Evolutionary conservation across 192 early-diverging fungal species (phyloP).

Genomic region (Umbelopsis isabellina): DNA sequence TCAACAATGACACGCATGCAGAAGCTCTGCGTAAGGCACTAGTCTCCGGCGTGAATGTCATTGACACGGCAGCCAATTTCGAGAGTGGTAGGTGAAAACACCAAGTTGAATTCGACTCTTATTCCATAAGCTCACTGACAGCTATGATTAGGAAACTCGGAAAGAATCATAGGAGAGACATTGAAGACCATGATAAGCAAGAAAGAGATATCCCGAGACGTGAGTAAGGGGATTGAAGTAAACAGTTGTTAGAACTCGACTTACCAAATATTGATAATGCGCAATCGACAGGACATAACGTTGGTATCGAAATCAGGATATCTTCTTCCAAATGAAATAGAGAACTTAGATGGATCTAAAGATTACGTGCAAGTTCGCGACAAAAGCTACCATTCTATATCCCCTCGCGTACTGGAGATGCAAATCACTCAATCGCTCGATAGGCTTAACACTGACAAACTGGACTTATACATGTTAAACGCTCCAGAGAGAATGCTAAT

Average conservation of each 20-base stretch:
- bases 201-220: conserved; percentile 49
- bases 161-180: conserved; percentile 59
- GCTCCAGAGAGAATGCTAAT: conserved; percentile 73
- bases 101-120: neutral
- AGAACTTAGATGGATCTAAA: conserved; percentile 20
- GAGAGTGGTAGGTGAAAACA: conserved; percentile 52
- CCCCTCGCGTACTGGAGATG: conserved; percentile 59
- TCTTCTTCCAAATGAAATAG: conserved; percentile 25
- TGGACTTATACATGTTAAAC: conserved; percentile 81
- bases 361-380: conserved; percentile 50
- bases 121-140: neutral
- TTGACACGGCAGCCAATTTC: conserved; percentile 78
- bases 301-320: conserved; percentile 59
- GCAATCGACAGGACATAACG: conserved; percentile 37
- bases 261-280: neutral
- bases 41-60: conserved; percentile 66
- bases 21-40: conserved; percentile 60
- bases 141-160: conserved; percentile 51
- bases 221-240: conserved; percentile 16
- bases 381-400: conserved; percentile 62
- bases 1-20: conserved; percentile 44
- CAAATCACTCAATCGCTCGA: conserved; percentile 59
- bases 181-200: conserved; percentile 39
- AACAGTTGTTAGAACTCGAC: neutral
- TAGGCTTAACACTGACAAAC: conserved; percentile 52